A percentile compares a stretch with the other conserved stretches of the same genome.
These are phyloP conservation scores for Sorghum bicolor DNA, from an alignment of 176 grass and related monocot species.

Conservation along the genomic window DNA sequence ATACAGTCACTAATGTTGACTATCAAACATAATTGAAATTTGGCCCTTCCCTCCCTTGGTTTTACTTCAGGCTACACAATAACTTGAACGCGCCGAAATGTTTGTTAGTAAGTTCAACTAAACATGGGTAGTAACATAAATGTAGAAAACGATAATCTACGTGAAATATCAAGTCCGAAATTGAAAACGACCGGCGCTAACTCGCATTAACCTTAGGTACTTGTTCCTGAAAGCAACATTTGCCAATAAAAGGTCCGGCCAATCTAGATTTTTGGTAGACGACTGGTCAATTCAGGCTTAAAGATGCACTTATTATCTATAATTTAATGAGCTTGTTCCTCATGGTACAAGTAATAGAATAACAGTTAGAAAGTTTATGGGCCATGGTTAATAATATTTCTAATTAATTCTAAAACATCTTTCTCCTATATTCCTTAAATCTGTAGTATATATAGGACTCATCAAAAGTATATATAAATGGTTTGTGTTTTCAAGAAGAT, in stretches of 20 bases:
- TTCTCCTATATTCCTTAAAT: background rate
- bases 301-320: background rate
- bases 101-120: background rate
- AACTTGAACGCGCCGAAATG: background rate
- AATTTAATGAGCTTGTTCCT: background rate
- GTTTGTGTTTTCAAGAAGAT: background rate
- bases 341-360: background rate
- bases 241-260: slow-evolving; percentile 1
- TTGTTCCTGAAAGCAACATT: slow-evolving; percentile 18
- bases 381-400: background rate
- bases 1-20: background rate
- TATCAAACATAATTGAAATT: background rate
- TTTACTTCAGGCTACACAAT: too few species aligned
- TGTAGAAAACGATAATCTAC: background rate
- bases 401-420: background rate
- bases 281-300: background rate
- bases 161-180: background rate
- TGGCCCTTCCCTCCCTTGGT: background rate
- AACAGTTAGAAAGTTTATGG: background rate
- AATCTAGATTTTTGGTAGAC: background rate
- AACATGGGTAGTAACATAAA: background rate
- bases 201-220: background rate
- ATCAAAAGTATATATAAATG: background rate
- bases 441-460: background rate
- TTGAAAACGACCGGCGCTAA: background rate